Evolutionary conservation across 208 protist species (phyloP).

Genomic region (Trypanosoma congolense): DNA sequence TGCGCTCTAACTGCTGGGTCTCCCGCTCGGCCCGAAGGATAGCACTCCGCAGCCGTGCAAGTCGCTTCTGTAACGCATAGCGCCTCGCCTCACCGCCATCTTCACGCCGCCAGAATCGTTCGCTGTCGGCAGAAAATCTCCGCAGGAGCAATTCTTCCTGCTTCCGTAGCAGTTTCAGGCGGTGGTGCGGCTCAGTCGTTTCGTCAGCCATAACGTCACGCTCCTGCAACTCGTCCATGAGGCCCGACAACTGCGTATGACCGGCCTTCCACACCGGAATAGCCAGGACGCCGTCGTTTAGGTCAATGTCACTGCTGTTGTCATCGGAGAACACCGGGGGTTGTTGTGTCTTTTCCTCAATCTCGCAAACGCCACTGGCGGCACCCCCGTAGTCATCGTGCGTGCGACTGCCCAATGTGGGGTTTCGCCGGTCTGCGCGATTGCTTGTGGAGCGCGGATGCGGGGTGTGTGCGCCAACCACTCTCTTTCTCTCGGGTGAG

Average conservation of each 20-base stretch:
- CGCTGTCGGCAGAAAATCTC: not conserved
- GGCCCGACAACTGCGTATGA: not conserved
- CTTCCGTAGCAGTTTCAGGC: slow-evolving; percentile 3
- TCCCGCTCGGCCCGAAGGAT: slow-evolving; percentile 18
- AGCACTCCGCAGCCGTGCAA: slow-evolving; percentile 15
- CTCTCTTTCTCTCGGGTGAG: not conserved
- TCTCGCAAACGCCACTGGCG: not conserved
- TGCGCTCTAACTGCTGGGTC: slow-evolving; percentile 11
- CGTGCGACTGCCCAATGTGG: not conserved
- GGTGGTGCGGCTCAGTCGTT: slow-evolving; percentile 6
- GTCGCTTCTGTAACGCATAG: slow-evolving; percentile 20
- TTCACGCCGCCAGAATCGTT: slow-evolving; percentile 7
- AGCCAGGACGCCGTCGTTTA: no score
- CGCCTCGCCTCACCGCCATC: slow-evolving; percentile 21
- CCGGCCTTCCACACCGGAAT: not conserved
- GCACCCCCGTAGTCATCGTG: not conserved
- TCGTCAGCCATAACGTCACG: not conserved
- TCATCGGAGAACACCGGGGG: no score
- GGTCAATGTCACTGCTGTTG: not conserved
- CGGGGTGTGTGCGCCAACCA: not conserved
- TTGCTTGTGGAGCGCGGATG: no score
- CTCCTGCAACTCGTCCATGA: not conserved
- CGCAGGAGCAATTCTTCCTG: slow-evolving; percentile 8
- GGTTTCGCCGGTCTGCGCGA: no score
- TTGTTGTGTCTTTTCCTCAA: not conserved